Conservation (phyloP, 345 rosid species). For the Lumnitzera littorea region DNA sequence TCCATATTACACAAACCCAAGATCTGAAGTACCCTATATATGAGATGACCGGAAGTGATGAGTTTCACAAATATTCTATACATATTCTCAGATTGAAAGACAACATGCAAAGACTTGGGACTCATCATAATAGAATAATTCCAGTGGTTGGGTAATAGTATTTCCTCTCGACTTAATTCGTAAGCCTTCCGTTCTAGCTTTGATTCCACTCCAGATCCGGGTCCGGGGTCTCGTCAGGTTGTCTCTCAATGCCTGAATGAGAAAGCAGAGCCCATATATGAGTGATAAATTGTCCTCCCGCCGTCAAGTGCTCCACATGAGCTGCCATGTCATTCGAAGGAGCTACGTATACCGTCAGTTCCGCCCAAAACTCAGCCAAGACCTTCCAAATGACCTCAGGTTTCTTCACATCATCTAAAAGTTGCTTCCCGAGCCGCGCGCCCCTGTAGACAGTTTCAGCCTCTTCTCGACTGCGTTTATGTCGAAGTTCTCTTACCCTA, state of each 20-base stretch:
- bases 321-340: neutral
- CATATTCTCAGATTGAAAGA: no score
- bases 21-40: no score
- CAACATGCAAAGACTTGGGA: no score
- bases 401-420: neutral
- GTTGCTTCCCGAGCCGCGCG: neutral
- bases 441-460: neutral
- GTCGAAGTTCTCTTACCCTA: neutral
- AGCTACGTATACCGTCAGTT: neutral
- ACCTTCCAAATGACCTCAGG: neutral
- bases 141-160: no score
- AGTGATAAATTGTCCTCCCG: slow-evolving; percentile 1
- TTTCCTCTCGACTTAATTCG: no score
- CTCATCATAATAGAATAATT: no score
- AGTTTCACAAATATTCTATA: no score
- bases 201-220: no score
- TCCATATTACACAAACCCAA: no score
- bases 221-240: no score
- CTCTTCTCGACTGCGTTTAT: rapidly evolving
- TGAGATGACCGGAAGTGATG: no score
- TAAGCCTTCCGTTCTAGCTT: no score
- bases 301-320: neutral
- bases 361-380: slow-evolving; percentile 1
- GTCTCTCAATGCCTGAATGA: neutral
- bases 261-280: slow-evolving; percentile 5